Evolutionary conservation across 768 basidiomycete genomes (phyloP), one percentile per base, ranked within the genome.

Genomic region (Amanita pseudoporphyria): DNA sequence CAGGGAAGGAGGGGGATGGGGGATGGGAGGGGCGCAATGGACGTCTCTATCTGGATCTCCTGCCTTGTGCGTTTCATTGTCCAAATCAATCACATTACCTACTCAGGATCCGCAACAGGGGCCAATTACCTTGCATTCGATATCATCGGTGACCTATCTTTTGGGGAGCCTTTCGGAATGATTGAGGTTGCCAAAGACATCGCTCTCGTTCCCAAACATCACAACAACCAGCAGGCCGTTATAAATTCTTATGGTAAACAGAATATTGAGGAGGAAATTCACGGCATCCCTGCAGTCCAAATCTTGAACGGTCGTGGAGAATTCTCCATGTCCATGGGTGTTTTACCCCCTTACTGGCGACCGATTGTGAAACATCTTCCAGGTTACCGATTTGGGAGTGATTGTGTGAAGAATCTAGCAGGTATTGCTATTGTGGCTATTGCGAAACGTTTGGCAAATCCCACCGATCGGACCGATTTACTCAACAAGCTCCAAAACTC

Each of bases 111-210:
- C 51, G 45, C 7, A 16, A 26, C 51, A 77, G 75, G 76, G 76
- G 65, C 63, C 18, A 77, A 77, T 55, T 79, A 76, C 54, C 71
- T 79, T 14, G 72, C 73, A 4, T 79, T 79, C 55, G 76, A 78
- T 63, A 88, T 91, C 57, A 86, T 92, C 38, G 88, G 86, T 63
- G 87, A 92, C 62, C 74, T 92, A 12, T 85, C 88, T 0, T 93
- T 93, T 57, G 91, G 91, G 1, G 77, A 79, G 1, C 86, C 91
- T 0, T 95, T 95, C 57, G 89, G 89, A 14, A 95, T 95, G 91
- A 70, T 94, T 53, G 59, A 77, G 47, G 76, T 82, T 5, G 83
- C 76, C 21, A 79, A 78, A 46, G 89, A 93, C 58, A 71, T 77
- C 7, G 87, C 85, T 1, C 70, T 80, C 4, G 83, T 87, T 2